Base-by-base conservation (phyloP, 805 yeast species). In the Barnettozyma salicaria region DNA sequence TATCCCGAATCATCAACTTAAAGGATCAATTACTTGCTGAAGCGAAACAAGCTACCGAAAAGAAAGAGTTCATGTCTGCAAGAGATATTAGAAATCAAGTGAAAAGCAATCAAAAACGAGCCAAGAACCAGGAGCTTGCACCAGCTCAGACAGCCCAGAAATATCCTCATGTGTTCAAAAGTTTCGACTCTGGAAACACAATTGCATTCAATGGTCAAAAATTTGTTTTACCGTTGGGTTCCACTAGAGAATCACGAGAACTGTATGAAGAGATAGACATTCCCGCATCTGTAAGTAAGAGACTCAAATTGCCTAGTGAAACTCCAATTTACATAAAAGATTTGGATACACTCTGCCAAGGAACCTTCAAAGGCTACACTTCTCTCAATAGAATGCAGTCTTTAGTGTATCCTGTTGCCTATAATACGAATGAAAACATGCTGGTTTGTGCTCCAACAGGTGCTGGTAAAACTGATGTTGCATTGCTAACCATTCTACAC, bases 401-500 rank as follows among this genome's bases (percentile, higher is more conserved):
- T 13, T 66, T 92, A 43, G 94, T 90, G 2, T 92, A 70, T 48
- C 95, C 95, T 1, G 86, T 89, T 11, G 97, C 96, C 0, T 92
- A 90, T 57, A 78, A 82, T 38, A 82, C 97, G 5, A 88, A 85
- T 58, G 97, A 90, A 52, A 90, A 90, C 53, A 85, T 92, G 96
- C 65, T 89, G 34, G 87, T 89, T 5, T 89, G 97, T 75, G 96
- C 97, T 0, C 97, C 97, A 1, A 89, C 97, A 0, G 97, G 97
- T 70, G 96, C 97, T 6, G 97, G 97, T 73, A 89, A 89, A 56
- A 89, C 97, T 0, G 96, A 89, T 59, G 90, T 89, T 19, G 97
- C 97, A 0, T 60, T 89, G 41, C 63, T 89, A 26, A 68, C 96
- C 0, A 78, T 89, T 44, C 63, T 89, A 36, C 90, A 83, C 51